Evolutionary conservation across 2,329 filamentous ascomycete genomes (phyloP).

Genomic region (Aspergillus fischeri): DNA sequence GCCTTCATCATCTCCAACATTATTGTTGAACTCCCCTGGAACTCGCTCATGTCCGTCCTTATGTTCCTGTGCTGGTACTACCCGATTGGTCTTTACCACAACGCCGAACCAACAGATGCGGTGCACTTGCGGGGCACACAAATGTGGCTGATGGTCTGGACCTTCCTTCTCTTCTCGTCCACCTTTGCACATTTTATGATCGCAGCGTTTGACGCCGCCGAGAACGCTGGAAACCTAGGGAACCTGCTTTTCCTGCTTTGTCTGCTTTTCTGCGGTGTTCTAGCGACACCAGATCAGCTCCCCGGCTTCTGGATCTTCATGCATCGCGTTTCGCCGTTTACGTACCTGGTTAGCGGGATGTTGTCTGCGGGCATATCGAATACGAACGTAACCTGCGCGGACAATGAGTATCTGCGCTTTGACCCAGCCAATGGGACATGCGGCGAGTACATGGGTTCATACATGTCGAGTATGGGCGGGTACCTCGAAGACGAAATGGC

Average conservation of each 20-base stretch:
- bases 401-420: neutral
- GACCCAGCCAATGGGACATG: neutral
- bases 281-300: constrained; percentile 1
- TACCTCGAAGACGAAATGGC: neutral
- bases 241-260: constrained; percentile 1
- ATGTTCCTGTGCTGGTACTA: constrained; percentile 64
- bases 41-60: constrained; percentile 51
- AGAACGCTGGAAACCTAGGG: neutral
- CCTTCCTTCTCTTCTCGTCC: constrained; percentile 64
- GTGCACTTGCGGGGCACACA: constrained; percentile 53
- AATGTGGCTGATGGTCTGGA: constrained; percentile 58
- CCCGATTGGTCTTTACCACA: constrained; percentile 42
- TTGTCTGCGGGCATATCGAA: neutral
- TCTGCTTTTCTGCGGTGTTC: constrained; percentile 4
- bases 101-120: constrained; percentile 25
- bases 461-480: neutral
- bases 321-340: constrained; percentile 11
- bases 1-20: constrained; percentile 65
- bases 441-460: neutral
- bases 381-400: neutral
- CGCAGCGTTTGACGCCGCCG: constrained; percentile 30
- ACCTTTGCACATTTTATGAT: constrained; percentile 68
- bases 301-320: constrained; percentile 5
- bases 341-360: constrained; percentile 16
- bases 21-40: constrained; percentile 63